phyloP scores from a whole-genome alignment of 495 filamentous ascomycete genomes.

The Podospora bellae-mahoneyi region DNA sequence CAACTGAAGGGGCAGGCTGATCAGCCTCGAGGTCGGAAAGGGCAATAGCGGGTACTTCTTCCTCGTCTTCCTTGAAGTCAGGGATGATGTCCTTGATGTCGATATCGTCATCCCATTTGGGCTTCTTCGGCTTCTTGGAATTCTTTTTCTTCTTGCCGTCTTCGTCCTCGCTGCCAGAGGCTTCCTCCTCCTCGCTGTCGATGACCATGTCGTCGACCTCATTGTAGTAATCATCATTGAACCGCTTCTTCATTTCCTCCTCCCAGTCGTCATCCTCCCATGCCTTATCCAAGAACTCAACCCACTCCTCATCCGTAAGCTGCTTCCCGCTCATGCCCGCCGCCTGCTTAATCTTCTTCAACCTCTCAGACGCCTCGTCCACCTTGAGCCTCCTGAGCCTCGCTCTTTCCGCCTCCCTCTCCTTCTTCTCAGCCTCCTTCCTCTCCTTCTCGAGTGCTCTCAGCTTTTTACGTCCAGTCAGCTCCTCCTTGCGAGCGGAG shows the following conservation, averaged over 20 bases:
- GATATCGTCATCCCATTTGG: conserved; percentile 94
- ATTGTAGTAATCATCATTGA: conserved; percentile 86
- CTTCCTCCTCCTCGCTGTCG: conserved; percentile 29
- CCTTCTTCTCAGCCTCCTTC: conserved; percentile 72
- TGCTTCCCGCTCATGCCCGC: conserved; percentile 70
- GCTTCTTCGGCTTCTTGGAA: conserved; percentile 74
- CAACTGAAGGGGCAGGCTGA: conserved; percentile 42
- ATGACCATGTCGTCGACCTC: conserved; percentile 51
- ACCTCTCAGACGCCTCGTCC: conserved; percentile 79
- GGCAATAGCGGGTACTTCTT: conserved; percentile 29
- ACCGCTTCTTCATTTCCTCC: conserved; percentile 76
- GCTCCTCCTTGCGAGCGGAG: conserved; percentile 79
- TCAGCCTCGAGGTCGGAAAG: conserved; percentile 21
- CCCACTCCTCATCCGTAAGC: conserved; percentile 73
- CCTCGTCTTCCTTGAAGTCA: conserved; percentile 70
- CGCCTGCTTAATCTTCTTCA: conserved; percentile 78
- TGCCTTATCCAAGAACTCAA: conserved; percentile 73
- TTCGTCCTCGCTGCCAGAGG: conserved; percentile 9
- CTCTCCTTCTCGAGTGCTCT: conserved; percentile 72
- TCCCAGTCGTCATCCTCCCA: conserved; percentile 90
- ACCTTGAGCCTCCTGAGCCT: conserved; percentile 81
- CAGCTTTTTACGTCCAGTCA: conserved; percentile 67
- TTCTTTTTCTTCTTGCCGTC: conserved; percentile 28
- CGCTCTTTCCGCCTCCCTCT: conserved; percentile 76
- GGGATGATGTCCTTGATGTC: conserved; percentile 90